A percentile compares a stretch with the other conserved stretches of the same genome.
Evolutionary conservation across 106 monocot species (phyloP).

Genomic region (Dactylorhiza incarnata): DNA sequence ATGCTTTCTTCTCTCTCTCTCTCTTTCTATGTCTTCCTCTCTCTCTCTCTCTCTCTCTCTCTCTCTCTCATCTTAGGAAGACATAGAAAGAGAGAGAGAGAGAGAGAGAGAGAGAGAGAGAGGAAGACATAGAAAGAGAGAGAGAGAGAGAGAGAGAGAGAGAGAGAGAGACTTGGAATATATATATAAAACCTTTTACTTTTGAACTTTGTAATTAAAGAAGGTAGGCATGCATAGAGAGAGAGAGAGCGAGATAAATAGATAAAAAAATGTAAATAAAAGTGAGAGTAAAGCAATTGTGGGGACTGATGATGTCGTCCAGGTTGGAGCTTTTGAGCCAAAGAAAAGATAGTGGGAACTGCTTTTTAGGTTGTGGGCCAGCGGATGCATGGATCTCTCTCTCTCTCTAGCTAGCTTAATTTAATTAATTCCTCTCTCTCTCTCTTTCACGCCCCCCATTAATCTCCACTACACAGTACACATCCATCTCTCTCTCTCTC

Average conservation of each 20-base stretch:
- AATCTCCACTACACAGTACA: no score
- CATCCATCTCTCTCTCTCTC: no score
- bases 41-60: not conserved
- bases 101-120: not conserved
- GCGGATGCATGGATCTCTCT: not conserved
- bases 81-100: no score
- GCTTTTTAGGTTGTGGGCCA: constrained; percentile 4
- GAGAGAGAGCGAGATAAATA: no score
- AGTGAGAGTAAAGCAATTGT: constrained; percentile 4
- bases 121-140: no score
- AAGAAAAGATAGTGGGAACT: constrained; percentile 13
- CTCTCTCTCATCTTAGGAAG: no score
- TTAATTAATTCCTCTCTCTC: no score
- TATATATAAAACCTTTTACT: not conserved
- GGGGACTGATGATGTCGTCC: not conserved
- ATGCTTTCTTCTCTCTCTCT: no score
- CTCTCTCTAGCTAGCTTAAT: not conserved
- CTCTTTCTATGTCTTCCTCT: no score
- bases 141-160: not conserved
- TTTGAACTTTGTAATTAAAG: constrained; percentile 3
- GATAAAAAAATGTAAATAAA: no score
- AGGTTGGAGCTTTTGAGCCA: constrained; percentile 7
- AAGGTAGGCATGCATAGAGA: no score
- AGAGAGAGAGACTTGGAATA: not conserved
- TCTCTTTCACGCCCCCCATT: no score